Evolutionary conservation across 1,284 basidiomycete species (phyloP).

Genomic region (Pyrrhoderma lamaoense): DNA sequence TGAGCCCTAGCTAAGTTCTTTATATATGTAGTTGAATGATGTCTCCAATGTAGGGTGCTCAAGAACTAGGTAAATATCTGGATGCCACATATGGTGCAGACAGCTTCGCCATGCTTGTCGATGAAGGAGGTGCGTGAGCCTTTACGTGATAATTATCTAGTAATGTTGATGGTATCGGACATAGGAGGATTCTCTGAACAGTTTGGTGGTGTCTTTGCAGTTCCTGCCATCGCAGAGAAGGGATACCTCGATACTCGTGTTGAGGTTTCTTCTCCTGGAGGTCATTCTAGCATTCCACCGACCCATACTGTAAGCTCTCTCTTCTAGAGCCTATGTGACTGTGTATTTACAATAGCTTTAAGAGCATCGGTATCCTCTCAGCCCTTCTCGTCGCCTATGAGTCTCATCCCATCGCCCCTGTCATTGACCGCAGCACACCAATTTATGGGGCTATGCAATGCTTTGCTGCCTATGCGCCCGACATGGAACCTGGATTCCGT

Average conservation of each 20-base stretch:
- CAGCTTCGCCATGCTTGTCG: conserved; percentile 46
- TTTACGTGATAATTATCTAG: background rate
- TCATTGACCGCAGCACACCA: conserved; percentile 34
- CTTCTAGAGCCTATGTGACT: background rate
- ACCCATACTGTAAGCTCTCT: conserved; percentile 22
- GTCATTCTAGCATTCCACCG: conserved; percentile 40
- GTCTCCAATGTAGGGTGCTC: conserved; percentile 30
- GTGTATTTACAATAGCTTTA: background rate
- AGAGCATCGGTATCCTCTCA: conserved; percentile 41
- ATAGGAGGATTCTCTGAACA: conserved; percentile 20
- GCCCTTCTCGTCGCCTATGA: conserved; percentile 37
- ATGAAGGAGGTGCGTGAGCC: conserved; percentile 32
- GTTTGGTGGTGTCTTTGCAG: conserved; percentile 25
- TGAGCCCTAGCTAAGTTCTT: background rate
- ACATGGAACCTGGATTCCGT: conserved; percentile 33
- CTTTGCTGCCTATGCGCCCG: conserved; percentile 38
- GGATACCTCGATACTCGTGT: conserved; percentile 38
- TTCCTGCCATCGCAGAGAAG: conserved; percentile 41
- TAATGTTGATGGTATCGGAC: no score
- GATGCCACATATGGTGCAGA: conserved; percentile 43
- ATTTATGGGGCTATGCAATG: conserved; percentile 38
- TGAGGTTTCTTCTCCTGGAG: conserved; percentile 34
- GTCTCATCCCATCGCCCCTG: conserved; percentile 29
- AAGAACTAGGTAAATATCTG: conserved; percentile 31
- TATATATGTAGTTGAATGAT: background rate